Evolutionary conservation across 2,329 filamentous ascomycete species (phyloP).

Genomic region (Scytalidium sp.): DNA sequence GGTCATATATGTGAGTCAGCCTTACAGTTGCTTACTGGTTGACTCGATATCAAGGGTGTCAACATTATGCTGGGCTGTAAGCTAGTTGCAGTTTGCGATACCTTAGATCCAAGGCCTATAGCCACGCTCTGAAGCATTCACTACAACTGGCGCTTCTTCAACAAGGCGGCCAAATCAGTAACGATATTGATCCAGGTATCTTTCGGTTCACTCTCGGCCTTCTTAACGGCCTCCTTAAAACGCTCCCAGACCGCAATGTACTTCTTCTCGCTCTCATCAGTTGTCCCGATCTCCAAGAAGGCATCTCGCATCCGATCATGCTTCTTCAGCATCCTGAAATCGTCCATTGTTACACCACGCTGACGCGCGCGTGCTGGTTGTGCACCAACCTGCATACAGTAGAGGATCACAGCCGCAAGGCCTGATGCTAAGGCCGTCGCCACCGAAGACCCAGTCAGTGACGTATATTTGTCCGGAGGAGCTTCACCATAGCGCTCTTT

Average conservation of each 20-base stretch:
- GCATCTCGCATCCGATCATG: slow-evolving; percentile 20
- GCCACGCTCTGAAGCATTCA: too few species aligned
- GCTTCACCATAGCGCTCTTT: slow-evolving; percentile 1
- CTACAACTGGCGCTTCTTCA: neutral
- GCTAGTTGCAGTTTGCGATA: too few species aligned
- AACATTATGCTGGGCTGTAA: too few species aligned
- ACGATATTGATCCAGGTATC: neutral
- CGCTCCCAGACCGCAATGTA: slow-evolving; percentile 26
- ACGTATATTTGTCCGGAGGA: slow-evolving; percentile 7
- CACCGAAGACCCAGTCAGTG: slow-evolving; percentile 19
- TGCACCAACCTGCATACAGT: slow-evolving; percentile 22
- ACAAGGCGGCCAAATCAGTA: neutral
- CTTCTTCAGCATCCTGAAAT: slow-evolving; percentile 14
- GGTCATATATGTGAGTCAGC: too few species aligned
- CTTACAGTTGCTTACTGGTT: too few species aligned
- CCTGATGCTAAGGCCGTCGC: slow-evolving; percentile 29
- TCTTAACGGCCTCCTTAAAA: slow-evolving; percentile 15
- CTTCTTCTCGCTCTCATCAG: slow-evolving; percentile 13
- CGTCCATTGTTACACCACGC: slow-evolving; percentile 6
- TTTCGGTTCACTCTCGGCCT: neutral
- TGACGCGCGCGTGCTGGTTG: slow-evolving; percentile 2
- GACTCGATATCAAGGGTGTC: too few species aligned
- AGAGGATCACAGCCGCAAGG: slow-evolving; percentile 28
- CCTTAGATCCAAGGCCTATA: too few species aligned
- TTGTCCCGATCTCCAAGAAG: slow-evolving; percentile 16